These are phyloP conservation scores for Paspalum vaginatum DNA, from an alignment of 176 grass and related monocot species.

Conservation along the genomic window DNA sequence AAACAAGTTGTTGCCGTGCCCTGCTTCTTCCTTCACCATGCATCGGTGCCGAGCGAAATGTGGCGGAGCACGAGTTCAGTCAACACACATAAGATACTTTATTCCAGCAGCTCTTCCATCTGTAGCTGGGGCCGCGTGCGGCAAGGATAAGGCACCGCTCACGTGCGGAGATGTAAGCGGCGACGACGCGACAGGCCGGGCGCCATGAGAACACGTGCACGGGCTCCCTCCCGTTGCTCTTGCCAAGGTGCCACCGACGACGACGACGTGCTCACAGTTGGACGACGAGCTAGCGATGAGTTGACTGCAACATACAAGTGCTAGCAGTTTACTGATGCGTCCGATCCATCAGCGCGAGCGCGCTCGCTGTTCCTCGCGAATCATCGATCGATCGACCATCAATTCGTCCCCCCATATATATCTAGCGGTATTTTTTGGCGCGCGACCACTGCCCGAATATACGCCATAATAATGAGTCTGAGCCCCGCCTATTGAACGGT, in stretches of 20 bases:
- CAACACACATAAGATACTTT: constrained; percentile 11
- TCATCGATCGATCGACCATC: not conserved
- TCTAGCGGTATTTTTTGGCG: not conserved
- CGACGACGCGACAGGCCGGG: not conserved
- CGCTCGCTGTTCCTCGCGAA: not conserved
- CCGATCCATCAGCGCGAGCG: not conserved
- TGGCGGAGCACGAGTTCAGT: constrained; percentile 2
- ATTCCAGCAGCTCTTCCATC: not conserved
- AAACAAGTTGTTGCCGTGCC: not conserved
- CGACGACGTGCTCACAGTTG: constrained; percentile 6
- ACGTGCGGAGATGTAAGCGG: constrained; percentile 17
- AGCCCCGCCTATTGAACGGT: not conserved
- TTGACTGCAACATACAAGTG: constrained; percentile 23
- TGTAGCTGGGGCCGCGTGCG: not conserved
- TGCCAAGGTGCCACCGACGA: not conserved
- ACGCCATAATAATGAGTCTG: not conserved
- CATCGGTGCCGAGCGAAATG: not conserved
- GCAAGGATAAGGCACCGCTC: constrained; percentile 40
- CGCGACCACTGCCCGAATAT: not conserved
- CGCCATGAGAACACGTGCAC: constrained; percentile 3
- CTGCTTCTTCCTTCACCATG: not conserved
- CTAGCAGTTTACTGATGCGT: not conserved
- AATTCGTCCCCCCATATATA: no score
- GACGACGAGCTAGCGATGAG: not conserved
- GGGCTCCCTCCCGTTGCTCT: not conserved